Conservation (phyloP, 129 eudicot genomes). For the Helichrysum umbraculigerum region DNA sequence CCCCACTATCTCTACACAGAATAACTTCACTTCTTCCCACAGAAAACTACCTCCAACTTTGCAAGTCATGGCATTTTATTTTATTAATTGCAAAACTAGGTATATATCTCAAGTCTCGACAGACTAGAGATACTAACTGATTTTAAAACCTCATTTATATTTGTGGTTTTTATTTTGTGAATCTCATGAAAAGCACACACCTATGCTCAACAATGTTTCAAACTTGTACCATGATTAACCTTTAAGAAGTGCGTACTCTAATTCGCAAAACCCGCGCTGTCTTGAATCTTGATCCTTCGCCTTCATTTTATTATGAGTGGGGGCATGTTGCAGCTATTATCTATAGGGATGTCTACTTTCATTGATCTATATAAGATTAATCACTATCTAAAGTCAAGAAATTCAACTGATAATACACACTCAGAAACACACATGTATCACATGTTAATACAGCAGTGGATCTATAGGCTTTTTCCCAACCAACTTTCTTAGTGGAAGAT, state of each 20-base stretch:
- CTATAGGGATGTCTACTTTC: conserved; percentile 30
- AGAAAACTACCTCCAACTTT: background rate
- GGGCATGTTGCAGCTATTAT: conserved; percentile 28
- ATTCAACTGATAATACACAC: conserved; percentile 24
- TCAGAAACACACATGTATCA: conserved; percentile 31
- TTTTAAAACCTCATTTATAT: conserved; percentile 25
- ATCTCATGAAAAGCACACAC: background rate
- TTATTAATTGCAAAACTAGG: background rate
- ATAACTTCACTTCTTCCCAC: conserved; percentile 25
- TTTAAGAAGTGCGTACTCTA: conserved; percentile 12
- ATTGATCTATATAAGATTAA: conserved; percentile 23
- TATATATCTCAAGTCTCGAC: background rate
- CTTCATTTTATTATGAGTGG: conserved; percentile 22
- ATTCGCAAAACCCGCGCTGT: conserved; percentile 10
- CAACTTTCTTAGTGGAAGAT: conserved; percentile 36
- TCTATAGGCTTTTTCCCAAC: conserved; percentile 25
- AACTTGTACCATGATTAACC: background rate
- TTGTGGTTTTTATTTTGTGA: conserved; percentile 2
- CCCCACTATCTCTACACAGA: conserved; percentile 11
- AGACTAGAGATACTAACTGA: too few species aligned
- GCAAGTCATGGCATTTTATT: background rate
- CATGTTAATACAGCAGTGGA: conserved; percentile 31
- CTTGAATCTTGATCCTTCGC: conserved; percentile 8
- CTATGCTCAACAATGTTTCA: background rate
- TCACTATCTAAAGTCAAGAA: conserved; percentile 27